phyloP scores from a whole-genome alignment of 1,284 basidiomycete genomes.

The Trametes pubescens region DNA sequence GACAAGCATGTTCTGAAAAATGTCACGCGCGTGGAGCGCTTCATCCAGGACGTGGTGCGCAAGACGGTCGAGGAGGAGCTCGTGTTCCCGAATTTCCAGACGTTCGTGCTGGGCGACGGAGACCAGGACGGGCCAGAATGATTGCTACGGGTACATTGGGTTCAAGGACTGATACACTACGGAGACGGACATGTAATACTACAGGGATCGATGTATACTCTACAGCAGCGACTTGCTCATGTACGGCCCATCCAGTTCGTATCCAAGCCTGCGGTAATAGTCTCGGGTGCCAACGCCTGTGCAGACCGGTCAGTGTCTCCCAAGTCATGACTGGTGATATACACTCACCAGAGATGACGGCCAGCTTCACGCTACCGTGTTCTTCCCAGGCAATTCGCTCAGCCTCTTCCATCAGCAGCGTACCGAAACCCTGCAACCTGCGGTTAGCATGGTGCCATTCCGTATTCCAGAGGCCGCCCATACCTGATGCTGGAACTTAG shows the following conservation, averaged over 20 bases:
- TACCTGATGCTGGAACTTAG: conserved; percentile 96
- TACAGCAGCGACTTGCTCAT: conserved; percentile 84
- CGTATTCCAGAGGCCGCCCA: conserved; percentile 14
- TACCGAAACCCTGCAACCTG: conserved; percentile 87
- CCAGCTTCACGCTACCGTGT: conserved; percentile 93
- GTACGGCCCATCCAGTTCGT: conserved; percentile 95
- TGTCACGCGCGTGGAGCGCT: conserved; percentile 95
- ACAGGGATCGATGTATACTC: conserved; percentile 36
- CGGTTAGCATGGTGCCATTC: neutral
- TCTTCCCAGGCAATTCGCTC: conserved; percentile 98
- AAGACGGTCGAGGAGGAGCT: conserved; percentile 95
- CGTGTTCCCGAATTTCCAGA: conserved; percentile 95
- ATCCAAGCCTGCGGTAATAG: conserved; percentile 94
- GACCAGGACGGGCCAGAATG: conserved; percentile 16
- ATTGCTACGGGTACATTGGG: conserved; percentile 2
- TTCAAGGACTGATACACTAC: conserved; percentile 21
- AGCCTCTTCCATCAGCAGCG: conserved; percentile 98
- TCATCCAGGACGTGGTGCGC: conserved; percentile 94
- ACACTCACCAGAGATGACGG: conserved; percentile 89
- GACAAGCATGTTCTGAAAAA: conserved; percentile 98
- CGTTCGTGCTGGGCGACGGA: conserved; percentile 66
- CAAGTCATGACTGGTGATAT: conserved; percentile 12
- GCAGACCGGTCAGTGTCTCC: conserved; percentile 5
- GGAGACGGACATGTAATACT: conserved; percentile 29
- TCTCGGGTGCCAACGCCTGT: conserved; percentile 92